phyloP scores from a whole-genome alignment of 495 filamentous ascomycete genomes.

The Trichoderma asperelloides region DNA sequence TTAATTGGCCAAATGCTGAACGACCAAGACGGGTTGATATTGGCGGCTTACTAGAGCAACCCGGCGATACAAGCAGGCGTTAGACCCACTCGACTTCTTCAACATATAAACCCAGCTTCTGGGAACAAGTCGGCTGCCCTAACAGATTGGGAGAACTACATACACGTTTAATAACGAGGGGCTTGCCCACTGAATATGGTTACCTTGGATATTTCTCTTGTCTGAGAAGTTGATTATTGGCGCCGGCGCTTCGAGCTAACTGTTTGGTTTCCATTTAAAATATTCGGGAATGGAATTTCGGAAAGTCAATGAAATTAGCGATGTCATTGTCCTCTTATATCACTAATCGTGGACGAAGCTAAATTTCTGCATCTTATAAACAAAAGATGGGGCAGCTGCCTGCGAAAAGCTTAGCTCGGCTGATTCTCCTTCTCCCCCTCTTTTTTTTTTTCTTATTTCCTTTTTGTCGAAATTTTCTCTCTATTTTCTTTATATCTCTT shows the following conservation, averaged over 20 bases:
- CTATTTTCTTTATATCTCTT: neutral
- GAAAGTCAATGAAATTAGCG: neutral
- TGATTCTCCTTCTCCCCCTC: neutral
- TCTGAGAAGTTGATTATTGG: neutral
- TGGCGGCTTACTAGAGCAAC: conserved; percentile 42
- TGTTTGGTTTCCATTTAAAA: neutral
- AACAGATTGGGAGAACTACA: too few species aligned
- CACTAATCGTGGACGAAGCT: neutral
- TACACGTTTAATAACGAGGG: too few species aligned
- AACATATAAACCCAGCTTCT: too few species aligned
- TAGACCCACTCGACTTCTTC: neutral
- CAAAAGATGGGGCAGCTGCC: too few species aligned
- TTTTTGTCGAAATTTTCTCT: neutral
- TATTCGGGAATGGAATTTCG: neutral
- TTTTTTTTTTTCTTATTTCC: neutral
- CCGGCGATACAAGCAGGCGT: conserved; percentile 9
- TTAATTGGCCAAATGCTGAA: conserved; percentile 33
- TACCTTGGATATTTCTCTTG: neutral
- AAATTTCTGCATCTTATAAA: too few species aligned
- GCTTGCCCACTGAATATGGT: too few species aligned
- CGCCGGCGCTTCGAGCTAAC: neutral
- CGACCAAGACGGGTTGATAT: conserved; percentile 43
- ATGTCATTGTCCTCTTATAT: neutral
- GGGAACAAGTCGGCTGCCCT: neutral
- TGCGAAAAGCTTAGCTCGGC: too few species aligned